These are phyloP conservation scores for Sporothrix humicola DNA, from an alignment of 2,329 filamentous ascomycete species.

Conservation along the genomic window DNA sequence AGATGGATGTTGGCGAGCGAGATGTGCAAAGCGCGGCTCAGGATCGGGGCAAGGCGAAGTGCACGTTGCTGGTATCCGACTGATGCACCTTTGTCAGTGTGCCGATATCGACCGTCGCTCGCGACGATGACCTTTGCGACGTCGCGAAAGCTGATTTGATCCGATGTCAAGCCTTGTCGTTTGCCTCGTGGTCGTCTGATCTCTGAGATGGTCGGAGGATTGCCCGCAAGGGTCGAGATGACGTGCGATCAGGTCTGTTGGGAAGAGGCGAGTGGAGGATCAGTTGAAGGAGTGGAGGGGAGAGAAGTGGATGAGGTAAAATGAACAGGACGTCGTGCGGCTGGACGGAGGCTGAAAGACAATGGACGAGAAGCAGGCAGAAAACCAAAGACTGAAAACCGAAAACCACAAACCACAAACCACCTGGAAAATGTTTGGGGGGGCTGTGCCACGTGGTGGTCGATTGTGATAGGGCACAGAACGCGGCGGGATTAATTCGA, in stretches of 20 bases:
- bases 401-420: neutral
- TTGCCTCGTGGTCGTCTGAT: too few species aligned
- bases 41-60: neutral
- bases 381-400: neutral
- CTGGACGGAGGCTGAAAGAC: neutral
- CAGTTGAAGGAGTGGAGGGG: too few species aligned
- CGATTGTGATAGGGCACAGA: neutral
- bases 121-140: neutral
- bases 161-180: neutral
- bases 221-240: neutral
- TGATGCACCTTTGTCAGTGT: neutral
- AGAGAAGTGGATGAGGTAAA: neutral
- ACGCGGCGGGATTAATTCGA: neutral
- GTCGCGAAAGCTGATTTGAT: too few species aligned
- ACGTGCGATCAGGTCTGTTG: neutral
- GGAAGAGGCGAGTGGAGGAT: neutral
- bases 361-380: too few species aligned
- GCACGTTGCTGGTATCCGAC: neutral
- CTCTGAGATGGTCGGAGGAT: too few species aligned
- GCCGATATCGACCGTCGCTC: neutral
- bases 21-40: neutral
- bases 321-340: neutral
- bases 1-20: neutral
- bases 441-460: conserved; percentile 27
- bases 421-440: neutral